Evolutionary conservation across 2,329 filamentous ascomycete genomes (phyloP).

Genomic region (Exophiala calicioides): DNA sequence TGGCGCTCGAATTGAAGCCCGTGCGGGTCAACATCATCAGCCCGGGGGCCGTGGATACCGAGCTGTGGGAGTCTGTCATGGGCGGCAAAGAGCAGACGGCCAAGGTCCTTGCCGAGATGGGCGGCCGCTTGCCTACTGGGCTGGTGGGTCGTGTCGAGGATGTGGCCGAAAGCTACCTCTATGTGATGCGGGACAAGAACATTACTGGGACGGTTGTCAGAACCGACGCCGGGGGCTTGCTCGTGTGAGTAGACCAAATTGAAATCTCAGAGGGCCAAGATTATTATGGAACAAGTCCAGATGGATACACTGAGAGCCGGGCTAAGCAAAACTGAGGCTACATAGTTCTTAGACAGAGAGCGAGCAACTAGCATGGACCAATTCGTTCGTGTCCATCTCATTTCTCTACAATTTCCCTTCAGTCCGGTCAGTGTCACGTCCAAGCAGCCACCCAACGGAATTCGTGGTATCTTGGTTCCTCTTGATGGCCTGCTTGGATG

Average conservation of each 20-base stretch:
- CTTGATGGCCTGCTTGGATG: constrained; percentile 25
- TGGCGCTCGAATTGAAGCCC: constrained; percentile 47
- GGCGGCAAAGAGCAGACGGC: constrained; percentile 28
- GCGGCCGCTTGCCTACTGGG: constrained; percentile 34
- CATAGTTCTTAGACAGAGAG: no score
- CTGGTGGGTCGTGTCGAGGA: constrained; percentile 39
- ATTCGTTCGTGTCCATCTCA: neutral
- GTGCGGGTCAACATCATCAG: constrained; percentile 46
- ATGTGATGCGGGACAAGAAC: constrained; percentile 48
- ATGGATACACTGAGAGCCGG: no score
- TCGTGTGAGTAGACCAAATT: no score
- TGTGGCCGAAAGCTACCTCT: constrained; percentile 48
- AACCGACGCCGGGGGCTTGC: constrained; percentile 40
- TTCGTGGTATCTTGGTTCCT: constrained; percentile 24
- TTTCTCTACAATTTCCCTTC: neutral
- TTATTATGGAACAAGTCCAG: no score
- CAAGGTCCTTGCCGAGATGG: constrained; percentile 30
- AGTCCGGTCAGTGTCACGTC: no score
- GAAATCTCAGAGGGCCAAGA: no score
- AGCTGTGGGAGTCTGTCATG: constrained; percentile 38
- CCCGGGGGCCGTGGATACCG: constrained; percentile 46
- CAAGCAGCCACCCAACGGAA: constrained; percentile 18
- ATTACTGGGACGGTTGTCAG: constrained; percentile 40
- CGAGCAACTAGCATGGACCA: no score
- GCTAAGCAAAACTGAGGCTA: no score